phyloP scores from a whole-genome alignment of 306 rosid genomes.

The Cicer cuneatum region DNA sequence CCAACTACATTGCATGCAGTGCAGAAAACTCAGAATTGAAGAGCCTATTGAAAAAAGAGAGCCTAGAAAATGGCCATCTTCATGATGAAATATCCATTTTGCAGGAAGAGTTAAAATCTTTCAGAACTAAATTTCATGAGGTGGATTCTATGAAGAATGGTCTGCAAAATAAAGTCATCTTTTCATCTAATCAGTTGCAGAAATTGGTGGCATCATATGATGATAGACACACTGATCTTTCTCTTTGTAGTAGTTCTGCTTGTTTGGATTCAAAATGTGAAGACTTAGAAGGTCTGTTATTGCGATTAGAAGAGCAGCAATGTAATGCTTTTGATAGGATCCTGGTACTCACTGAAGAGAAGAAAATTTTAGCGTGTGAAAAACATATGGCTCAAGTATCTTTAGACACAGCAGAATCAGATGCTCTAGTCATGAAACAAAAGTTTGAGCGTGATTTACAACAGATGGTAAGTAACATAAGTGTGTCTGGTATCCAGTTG shows the following conservation, averaged over 20 bases:
- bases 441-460: slow-evolving; percentile 61
- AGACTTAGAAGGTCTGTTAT: slow-evolving; percentile 56
- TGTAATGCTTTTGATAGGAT: slow-evolving; percentile 58
- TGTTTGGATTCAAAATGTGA: slow-evolving; percentile 54
- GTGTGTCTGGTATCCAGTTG: slow-evolving; percentile 59
- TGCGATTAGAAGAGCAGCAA: slow-evolving; percentile 75
- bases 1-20: slow-evolving; percentile 60
- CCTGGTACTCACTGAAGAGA: slow-evolving; percentile 72
- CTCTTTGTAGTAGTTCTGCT: slow-evolving; percentile 52
- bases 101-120: slow-evolving; percentile 68
- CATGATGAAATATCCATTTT: slow-evolving; percentile 59
- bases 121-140: slow-evolving; percentile 59
- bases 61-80: slow-evolving; percentile 57
- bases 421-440: slow-evolving; percentile 62
- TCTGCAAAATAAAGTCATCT: slow-evolving; percentile 58
- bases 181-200: slow-evolving; percentile 59
- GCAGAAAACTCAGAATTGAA: slow-evolving; percentile 73
- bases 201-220: slow-evolving; percentile 62
- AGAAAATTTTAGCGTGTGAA: slow-evolving; percentile 57
- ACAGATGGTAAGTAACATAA: slow-evolving; percentile 56
- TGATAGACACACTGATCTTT: slow-evolving; percentile 47
- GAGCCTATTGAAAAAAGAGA: slow-evolving; percentile 58
- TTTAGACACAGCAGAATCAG: slow-evolving; percentile 59
- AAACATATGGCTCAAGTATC: slow-evolving; percentile 62
- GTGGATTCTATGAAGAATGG: slow-evolving; percentile 63